Base-by-base conservation (phyloP, 2,329 filamentous ascomycete species). In the Canariomyces notabilis region DNA sequence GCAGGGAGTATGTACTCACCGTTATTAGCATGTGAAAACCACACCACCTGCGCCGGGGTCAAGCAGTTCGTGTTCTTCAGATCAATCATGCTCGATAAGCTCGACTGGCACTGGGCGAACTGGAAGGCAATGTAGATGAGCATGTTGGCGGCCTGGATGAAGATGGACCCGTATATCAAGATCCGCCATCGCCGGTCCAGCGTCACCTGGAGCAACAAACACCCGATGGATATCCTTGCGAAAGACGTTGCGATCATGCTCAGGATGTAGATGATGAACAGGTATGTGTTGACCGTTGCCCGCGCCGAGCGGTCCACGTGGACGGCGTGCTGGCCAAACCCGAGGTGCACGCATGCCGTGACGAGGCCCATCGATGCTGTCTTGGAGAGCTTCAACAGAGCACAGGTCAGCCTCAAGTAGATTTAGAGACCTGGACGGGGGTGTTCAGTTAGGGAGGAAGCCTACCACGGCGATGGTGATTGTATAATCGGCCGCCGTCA, bases 141-240 rank as follows among this genome's bases (percentile, higher is more conserved):
- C 16, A 48, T 40, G 21, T 21, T n/a, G 15, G 20, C 9, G 15
- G 23, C 20, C 35, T 48, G 46, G 9, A 44, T 11, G 1, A 21
- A 40, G 29, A 48, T 43, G 21, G 23, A 35, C 4, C 20, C 14
- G 35, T 36, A 44, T 15, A 48, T 38, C 15, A 29, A 14, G n/a
- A 48, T 21, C n/a, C 36, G 15, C 46, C 40, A 48, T 7, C 20
- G n/a, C n/a, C 26, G 26, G 6, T 12, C 35, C 29, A 20, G 15
- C 7, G 46, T 40, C 5, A 48, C 14, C 15, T 31, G 40, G 6
- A 48, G 41, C 12, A 48, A 35, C 12, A 48, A 35, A 16, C 12
- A 38, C 2, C 40, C 46, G 40, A 48, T 48, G 20, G 46, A 48
- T 20, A 48, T 48, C 39, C 46, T 35, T 9, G 40, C 46, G 23